Evolutionary conservation across 441 rosid species (phyloP).

Genomic region (Corymbia citriodora): DNA sequence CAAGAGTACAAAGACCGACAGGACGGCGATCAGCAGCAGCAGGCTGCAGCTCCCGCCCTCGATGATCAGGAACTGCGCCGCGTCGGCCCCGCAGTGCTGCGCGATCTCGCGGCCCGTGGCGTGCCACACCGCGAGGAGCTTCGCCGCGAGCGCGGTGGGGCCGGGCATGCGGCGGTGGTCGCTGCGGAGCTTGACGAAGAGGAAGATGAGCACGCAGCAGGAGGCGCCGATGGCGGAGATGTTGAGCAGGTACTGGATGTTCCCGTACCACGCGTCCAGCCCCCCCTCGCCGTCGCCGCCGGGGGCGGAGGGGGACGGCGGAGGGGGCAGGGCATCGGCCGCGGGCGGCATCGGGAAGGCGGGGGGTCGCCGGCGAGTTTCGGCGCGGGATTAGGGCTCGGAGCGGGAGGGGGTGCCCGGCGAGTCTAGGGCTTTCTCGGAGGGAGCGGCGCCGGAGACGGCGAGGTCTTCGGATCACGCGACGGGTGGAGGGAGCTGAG

Average conservation of each 20-base stretch:
- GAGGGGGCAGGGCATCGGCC: background rate
- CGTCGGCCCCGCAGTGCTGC: conserved; percentile 91
- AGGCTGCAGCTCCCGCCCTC: conserved; percentile 85
- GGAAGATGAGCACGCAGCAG: conserved; percentile 75
- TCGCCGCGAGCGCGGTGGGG: conserved; percentile 54
- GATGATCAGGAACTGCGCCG: conserved; percentile 83
- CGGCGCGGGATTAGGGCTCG: background rate
- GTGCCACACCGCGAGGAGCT: conserved; percentile 93
- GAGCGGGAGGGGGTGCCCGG: background rate
- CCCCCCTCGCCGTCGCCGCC: conserved; percentile 16
- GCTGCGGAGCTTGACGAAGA: conserved; percentile 89
- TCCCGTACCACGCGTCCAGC: conserved; percentile 67
- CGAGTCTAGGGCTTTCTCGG: background rate
- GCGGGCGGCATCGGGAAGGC: background rate
- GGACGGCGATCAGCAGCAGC: conserved; percentile 40
- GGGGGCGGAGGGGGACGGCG: background rate
- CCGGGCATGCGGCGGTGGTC: conserved; percentile 94
- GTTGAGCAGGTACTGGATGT: conserved; percentile 85
- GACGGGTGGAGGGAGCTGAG: background rate
- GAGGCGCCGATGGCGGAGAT: conserved; percentile 76
- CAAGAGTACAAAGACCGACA: conserved; percentile 55
- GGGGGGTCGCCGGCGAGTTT: background rate
- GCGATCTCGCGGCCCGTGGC: conserved; percentile 85
- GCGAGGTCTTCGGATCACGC: background rate
- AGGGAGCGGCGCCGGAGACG: background rate